Evolutionary conservation across 176 grass and related monocot genomes (phyloP).

Genomic region (Aegilops speltoides): DNA sequence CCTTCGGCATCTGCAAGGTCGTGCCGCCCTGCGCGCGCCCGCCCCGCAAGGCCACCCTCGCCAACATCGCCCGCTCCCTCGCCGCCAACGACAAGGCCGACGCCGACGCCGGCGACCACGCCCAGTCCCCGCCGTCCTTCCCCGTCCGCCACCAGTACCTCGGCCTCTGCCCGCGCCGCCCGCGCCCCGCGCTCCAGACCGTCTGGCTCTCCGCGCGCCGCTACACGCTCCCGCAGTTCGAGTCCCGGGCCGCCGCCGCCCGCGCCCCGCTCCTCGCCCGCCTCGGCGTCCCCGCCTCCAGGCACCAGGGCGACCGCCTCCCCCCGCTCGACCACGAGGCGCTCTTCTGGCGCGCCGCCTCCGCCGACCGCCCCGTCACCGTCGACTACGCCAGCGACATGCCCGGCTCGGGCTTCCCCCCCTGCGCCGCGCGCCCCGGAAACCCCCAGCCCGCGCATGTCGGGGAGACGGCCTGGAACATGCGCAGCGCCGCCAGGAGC

Average conservation of each 20-base stretch:
- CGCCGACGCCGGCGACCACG: neutral
- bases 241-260: constrained; percentile 47
- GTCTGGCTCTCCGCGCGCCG: constrained; percentile 61
- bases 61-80: constrained; percentile 91
- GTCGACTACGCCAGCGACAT: constrained; percentile 91
- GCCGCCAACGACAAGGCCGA: constrained; percentile 13
- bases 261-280: constrained; percentile 38
- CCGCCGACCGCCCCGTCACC: constrained; percentile 57
- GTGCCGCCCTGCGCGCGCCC: constrained; percentile 62
- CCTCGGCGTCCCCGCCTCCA: constrained; percentile 33
- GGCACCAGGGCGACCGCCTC: constrained; percentile 9
- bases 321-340: constrained; percentile 75
- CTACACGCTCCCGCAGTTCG: constrained; percentile 86
- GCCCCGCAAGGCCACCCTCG: constrained; percentile 65
- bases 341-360: constrained; percentile 75
- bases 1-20: constrained; percentile 90
- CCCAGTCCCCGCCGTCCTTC: constrained; percentile 43
- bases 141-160: constrained; percentile 81
- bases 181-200: constrained; percentile 56
- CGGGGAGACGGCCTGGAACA: constrained; percentile 86
- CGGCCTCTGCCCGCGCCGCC: constrained; percentile 59
- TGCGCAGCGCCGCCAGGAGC: constrained; percentile 62
- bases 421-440: neutral
- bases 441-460: constrained; percentile 30
- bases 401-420: constrained; percentile 68